Conservation (phyloP, 106 monocot species). For the Narthecium ossifragum region DNA sequence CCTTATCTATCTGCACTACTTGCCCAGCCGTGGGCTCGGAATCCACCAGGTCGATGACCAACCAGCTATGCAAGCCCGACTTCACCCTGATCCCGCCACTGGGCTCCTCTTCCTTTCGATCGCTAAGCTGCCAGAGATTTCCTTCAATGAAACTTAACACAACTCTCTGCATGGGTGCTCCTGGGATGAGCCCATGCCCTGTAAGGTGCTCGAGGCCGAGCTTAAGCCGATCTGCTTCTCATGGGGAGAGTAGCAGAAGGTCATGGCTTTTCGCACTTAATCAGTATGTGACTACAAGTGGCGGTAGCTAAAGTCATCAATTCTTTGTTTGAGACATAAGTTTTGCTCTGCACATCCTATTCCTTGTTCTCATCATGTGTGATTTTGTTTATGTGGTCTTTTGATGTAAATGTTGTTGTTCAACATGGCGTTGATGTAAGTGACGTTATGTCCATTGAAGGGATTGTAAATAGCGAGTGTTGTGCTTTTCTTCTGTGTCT, state of each 20-base stretch:
- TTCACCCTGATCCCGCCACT: constrained; percentile 26
- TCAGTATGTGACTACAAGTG: constrained; percentile 23
- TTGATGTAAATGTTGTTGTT: not conserved
- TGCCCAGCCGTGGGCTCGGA: constrained; percentile 26
- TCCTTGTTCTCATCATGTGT: not conserved
- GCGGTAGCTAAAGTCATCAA: constrained; percentile 8
- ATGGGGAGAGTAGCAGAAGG: constrained; percentile 29
- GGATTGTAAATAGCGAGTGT: not conserved
- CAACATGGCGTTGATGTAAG: not conserved
- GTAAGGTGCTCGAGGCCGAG: constrained; percentile 32
- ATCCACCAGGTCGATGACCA: not conserved
- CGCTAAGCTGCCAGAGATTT: constrained; percentile 44
- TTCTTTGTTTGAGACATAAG: not conserved
- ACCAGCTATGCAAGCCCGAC: constrained; percentile 20
- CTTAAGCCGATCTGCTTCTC: constrained; percentile 38
- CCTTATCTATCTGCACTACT: constrained; percentile 40
- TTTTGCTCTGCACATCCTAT: not conserved
- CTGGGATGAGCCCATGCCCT: constrained; percentile 40
- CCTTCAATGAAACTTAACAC: constrained; percentile 36
- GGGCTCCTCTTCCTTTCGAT: constrained; percentile 43
- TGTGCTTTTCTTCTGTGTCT: not conserved
- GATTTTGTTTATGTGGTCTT: not conserved
- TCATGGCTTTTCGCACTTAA: constrained; percentile 38
- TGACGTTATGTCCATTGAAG: not conserved
- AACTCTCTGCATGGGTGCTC: constrained; percentile 33